Percentiles rank a stretch among this genome's conserved stretches.
phyloP scores from a whole-genome alignment of 331 rosid genomes.

The Pyrus hybrid region DNA sequence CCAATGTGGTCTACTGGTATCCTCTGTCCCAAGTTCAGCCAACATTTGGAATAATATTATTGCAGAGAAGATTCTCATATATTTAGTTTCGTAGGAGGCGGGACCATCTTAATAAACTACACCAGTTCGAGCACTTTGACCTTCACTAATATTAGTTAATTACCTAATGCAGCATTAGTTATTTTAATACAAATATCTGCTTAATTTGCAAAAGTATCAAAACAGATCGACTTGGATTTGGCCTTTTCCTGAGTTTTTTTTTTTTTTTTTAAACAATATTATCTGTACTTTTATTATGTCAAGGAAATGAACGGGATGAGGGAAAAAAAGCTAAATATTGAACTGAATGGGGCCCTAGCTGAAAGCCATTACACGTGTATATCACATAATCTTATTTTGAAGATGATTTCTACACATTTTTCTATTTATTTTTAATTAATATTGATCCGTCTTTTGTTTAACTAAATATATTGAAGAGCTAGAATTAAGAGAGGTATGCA shows the following conservation, averaged over 20 bases:
- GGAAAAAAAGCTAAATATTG: too few relatives aligned
- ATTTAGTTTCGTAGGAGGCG: not conserved
- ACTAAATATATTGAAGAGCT: too few relatives aligned
- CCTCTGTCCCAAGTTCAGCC: slow-evolving; percentile 56
- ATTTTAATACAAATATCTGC: not conserved
- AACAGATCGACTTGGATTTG: slow-evolving; percentile 30
- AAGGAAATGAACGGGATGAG: not conserved
- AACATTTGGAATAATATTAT: slow-evolving; percentile 34
- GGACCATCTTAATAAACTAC: slow-evolving; percentile 20
- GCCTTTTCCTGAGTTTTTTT: not conserved
- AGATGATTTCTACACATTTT: too few relatives aligned
- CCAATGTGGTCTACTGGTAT: slow-evolving; percentile 24
- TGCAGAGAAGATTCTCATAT: too few relatives aligned
- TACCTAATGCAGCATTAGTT: not conserved
- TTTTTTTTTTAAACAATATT: too few relatives aligned
- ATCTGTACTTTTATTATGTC: too few relatives aligned
- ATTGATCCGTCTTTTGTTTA: not conserved
- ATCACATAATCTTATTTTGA: not conserved
- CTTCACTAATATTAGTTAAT: not conserved
- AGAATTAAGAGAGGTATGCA: too few relatives aligned
- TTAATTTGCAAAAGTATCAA: not conserved
- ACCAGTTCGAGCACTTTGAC: slow-evolving; percentile 3
- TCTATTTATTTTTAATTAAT: too few relatives aligned
- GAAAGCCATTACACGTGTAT: not conserved
- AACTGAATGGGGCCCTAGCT: too few relatives aligned